Evolutionary conservation across 106 monocot species (phyloP), one percentile per base, ranked within the genome.

Genomic region (Acorus gramineus): DNA sequence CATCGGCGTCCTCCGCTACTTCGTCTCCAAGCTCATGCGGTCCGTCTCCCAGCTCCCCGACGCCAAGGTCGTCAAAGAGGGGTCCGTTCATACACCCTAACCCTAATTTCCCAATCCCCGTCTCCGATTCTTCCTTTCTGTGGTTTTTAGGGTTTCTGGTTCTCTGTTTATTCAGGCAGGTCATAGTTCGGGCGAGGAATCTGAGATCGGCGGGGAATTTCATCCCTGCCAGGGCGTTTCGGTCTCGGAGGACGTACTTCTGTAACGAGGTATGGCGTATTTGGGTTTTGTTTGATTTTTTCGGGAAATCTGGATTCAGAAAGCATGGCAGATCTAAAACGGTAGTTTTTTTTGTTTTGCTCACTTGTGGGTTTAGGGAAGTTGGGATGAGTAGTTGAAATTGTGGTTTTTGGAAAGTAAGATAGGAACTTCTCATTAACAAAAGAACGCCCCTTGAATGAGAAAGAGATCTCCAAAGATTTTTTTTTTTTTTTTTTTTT

Each of bases 1-100:
- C 55, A 99, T 99, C 68, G 98, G 98, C 58, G 66, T 99, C 42
- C 88, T 99, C 77, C 87, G 98, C 57, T 84, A 86, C 81, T 99
- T 99, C 84, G 92, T 99, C 71, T 65, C 88, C 71, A 99, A 99
- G 81, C 92, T 99, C 76, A 82, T 89, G 85, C 81, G 92, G 12
- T 88, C 98, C 14, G 28, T 28, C 28, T 54, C 79, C 52, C 88
- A 76, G 66, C 6, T 64, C 62, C 88, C 81, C 55, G 98, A 99
- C 61, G 50, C 52, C 62, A 99, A 92, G 80, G 50, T 76, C 70
- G 78, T 99, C 69, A 85, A 72, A 66, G 98, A 99, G 80, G 98
- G 92, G 98, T 89, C 9, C 2, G 60, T 6, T 52, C 11, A 8
- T 42, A 53, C 50, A 56, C 46, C 64, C 7, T 28, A 28, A 3